Conservation (phyloP, 1,284 basidiomycete species). For the Moniliophthora roreri region DNA sequence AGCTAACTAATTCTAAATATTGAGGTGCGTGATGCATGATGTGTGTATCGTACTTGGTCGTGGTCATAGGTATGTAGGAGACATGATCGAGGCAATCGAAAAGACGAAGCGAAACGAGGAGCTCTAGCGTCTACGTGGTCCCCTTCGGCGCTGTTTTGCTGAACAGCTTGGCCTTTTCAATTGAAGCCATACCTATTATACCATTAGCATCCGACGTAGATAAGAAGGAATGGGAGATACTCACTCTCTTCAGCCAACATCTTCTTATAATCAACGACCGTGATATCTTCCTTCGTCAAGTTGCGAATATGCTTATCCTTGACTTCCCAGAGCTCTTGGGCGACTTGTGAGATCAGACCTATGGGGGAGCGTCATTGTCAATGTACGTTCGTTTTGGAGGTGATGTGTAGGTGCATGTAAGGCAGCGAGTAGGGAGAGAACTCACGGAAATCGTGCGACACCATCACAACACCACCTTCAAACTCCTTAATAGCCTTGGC, state of each 20-base stretch:
- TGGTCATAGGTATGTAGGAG: background rate
- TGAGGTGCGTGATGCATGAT: no score
- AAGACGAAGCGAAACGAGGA: background rate
- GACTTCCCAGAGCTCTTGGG: slow-evolving; percentile 98
- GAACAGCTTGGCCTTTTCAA: slow-evolving; percentile 92
- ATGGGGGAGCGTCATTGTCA: slow-evolving; percentile 10
- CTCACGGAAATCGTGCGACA: slow-evolving; percentile 95
- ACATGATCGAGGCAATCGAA: background rate
- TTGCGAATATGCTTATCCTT: slow-evolving; percentile 94
- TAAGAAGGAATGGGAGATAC: slow-evolving; percentile 21
- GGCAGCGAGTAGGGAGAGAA: slow-evolving; percentile 19
- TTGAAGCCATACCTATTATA: slow-evolving; percentile 60
- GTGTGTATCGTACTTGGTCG: no score
- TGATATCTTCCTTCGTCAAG: slow-evolving; percentile 86
- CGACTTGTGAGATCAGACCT: slow-evolving; percentile 93
- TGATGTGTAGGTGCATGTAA: slow-evolving; percentile 11
- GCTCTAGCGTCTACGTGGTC: slow-evolving; percentile 42
- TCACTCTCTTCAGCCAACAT: slow-evolving; percentile 69
- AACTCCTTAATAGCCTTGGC: slow-evolving; percentile 95
- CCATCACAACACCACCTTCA: slow-evolving; percentile 96
- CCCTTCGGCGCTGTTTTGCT: slow-evolving; percentile 74
- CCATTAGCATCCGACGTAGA: slow-evolving; percentile 19
- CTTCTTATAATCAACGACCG: slow-evolving; percentile 90
- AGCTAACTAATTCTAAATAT: no score
- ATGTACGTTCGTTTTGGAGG: slow-evolving; percentile 9